These are phyloP conservation scores for Dicorynia guianensis DNA, from an alignment of 306 rosid genomes.

Conservation along the genomic window DNA sequence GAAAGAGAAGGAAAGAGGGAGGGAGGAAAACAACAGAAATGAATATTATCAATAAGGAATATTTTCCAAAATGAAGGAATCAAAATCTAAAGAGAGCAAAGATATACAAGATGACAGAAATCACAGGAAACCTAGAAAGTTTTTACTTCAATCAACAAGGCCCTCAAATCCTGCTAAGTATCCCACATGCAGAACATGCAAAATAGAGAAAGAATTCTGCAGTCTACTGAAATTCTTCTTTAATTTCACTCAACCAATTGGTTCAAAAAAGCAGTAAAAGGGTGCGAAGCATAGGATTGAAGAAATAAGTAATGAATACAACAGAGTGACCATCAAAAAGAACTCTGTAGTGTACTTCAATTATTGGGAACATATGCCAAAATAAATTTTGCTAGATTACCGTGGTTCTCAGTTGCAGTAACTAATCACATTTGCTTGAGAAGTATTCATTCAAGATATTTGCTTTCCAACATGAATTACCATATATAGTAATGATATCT, in stretches of 20 bases:
- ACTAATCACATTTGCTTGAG: too few relatives aligned
- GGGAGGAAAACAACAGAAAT: too few relatives aligned
- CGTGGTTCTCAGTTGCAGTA: too few relatives aligned
- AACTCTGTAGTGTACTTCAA: not conserved
- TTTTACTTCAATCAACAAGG: not conserved
- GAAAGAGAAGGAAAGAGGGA: too few relatives aligned
- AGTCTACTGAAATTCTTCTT: too few relatives aligned
- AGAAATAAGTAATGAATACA: not conserved
- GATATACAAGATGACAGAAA: not conserved
- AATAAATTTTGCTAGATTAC: not conserved
- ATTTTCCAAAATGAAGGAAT: not conserved
- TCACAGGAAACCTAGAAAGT: not conserved
- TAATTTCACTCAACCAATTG: too few relatives aligned
- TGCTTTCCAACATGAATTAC: too few relatives aligned
- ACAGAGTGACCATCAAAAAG: not conserved
- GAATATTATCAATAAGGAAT: not conserved
- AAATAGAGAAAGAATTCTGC: too few relatives aligned
- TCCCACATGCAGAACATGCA: not conserved
- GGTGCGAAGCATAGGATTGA: not conserved
- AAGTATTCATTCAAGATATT: too few relatives aligned
- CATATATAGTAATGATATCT: not conserved
- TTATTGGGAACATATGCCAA: not conserved
- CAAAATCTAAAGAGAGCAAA: not conserved
- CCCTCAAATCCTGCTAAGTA: not conserved
- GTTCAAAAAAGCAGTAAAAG: not conserved